Base-by-base conservation (phyloP, 1,284 basidiomycete species). In the Porogramme epimiltina region DNA sequence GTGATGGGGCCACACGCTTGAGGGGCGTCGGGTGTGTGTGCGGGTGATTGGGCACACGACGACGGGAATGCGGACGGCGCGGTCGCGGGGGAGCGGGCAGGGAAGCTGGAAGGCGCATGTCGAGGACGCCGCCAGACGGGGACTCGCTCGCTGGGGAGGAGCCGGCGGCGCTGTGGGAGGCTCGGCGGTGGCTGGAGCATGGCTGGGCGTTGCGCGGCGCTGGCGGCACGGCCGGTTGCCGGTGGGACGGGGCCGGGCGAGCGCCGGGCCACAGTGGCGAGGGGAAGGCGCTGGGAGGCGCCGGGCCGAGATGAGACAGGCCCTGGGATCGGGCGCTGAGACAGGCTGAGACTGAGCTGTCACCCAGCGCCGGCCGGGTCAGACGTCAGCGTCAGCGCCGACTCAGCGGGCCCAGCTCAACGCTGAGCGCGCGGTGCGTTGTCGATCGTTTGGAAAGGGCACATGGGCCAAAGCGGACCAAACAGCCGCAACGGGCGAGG, bases 381-480 rank as follows among this genome's bases (percentile, higher is more conserved):
- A n/a, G n/a, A n/a, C n/a, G n/a, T n/a, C n/a, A n/a, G n/a, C n/a
- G n/a, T n/a, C n/a, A n/a, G n/a, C n/a, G n/a, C n/a, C n/a, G n/a
- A n/a, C n/a, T n/a, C n/a, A n/a, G n/a, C n/a, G n/a, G n/a, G n/a
- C n/a, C n/a, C n/a, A n/a, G n/a, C n/a, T n/a, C n/a, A n/a, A 13
- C 34, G 34, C 13, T 13, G 13, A 16, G 34, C 34, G 9, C 34
- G 8, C 28, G 28, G 28, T 37, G 13, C 5, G 34, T 37, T 13
- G 34, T 13, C 43, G 49, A 41, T 51, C 39, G 49, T 45, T 45
- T 45, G 49, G 43, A 25, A 6, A 9, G 38, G 44, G 26, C 50
- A 58, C 50, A 47, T 40, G 47, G 53, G 24, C 42, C 56, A 58
- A 58, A 58, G 56, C 47, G 33, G 23, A 24, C 48, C 56, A 58